phyloP scores from a whole-genome alignment of 116 monocot genomes.

The Papilionanthe hybrid region DNA sequence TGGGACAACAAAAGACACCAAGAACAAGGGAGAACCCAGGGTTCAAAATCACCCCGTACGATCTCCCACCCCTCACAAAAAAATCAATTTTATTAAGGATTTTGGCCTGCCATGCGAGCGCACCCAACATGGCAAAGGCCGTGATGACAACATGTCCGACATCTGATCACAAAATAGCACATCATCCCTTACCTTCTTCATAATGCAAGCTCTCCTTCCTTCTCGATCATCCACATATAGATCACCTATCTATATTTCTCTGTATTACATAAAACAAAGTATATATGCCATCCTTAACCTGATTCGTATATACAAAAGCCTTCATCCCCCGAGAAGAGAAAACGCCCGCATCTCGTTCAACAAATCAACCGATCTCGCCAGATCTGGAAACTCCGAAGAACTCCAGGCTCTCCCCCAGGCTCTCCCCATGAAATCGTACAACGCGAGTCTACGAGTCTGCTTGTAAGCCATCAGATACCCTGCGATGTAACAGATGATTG shows the following conservation, averaged over 20 bases:
- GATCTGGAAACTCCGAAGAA: background rate
- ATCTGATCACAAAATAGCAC: background rate
- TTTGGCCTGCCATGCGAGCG: conserved; percentile 48
- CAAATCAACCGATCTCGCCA: background rate
- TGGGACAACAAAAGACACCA: background rate
- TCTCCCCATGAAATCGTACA: background rate
- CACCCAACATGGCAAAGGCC: conserved; percentile 62
- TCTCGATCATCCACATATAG: background rate
- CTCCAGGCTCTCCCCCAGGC: background rate
- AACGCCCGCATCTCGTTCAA: background rate
- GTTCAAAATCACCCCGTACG: conserved; percentile 32
- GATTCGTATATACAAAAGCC: background rate
- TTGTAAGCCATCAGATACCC: background rate
- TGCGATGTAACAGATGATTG: background rate
- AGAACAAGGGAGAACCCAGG: conserved; percentile 29
- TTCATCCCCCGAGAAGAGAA: background rate
- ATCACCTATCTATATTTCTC: background rate
- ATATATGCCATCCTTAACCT: background rate
- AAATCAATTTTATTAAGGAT: conserved; percentile 22
- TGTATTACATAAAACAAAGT: background rate
- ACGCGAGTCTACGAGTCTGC: background rate
- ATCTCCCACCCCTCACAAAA: conserved; percentile 16
- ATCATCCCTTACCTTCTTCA: background rate
- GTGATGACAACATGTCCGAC: background rate
- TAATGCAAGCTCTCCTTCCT: background rate